These are phyloP conservation scores for Annulohypoxylon moriforme DNA, from an alignment of 495 filamentous ascomycete species.

Conservation along the genomic window DNA sequence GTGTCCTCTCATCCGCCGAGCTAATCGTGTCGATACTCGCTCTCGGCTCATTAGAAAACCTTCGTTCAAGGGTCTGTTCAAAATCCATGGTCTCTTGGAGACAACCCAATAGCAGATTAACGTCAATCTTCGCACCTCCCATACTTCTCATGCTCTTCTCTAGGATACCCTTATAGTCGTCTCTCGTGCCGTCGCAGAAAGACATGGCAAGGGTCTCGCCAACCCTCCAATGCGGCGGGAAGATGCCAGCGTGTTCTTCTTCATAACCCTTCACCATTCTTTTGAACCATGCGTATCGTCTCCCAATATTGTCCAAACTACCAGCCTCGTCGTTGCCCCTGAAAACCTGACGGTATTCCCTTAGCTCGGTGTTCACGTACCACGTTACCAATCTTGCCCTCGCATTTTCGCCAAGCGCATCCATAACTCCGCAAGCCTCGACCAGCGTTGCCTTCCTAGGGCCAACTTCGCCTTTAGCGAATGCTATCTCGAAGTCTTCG, in stretches of 20 bases:
- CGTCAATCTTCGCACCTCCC: conserved; percentile 87
- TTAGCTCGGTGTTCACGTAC: conserved; percentile 97
- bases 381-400: conserved; percentile 85
- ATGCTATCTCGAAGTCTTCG: conserved; percentile 96
- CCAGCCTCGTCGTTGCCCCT: conserved; percentile 96
- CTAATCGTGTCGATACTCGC: conserved; percentile 93
- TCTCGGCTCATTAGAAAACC: conserved; percentile 80
- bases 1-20: conserved; percentile 79
- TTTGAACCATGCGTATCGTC: conserved; percentile 96
- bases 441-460: conserved; percentile 75
- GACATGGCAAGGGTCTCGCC: conserved; percentile 90
- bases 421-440: conserved; percentile 93
- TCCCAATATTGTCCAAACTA: conserved; percentile 94
- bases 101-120: conserved; percentile 90
- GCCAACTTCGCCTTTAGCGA: conserved; percentile 87
- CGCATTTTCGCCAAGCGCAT: conserved; percentile 92
- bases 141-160: conserved; percentile 81
- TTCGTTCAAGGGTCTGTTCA: conserved; percentile 88
- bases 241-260: conserved; percentile 89
- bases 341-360: conserved; percentile 96
- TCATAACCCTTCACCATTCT: conserved; percentile 97
- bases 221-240: conserved; percentile 88
- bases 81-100: conserved; percentile 98
- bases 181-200: conserved; percentile 93
- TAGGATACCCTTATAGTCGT: conserved; percentile 94